Conservation (phyloP, 2,329 filamentous ascomycete genomes). For the Blastomyces gilchristii region DNA sequence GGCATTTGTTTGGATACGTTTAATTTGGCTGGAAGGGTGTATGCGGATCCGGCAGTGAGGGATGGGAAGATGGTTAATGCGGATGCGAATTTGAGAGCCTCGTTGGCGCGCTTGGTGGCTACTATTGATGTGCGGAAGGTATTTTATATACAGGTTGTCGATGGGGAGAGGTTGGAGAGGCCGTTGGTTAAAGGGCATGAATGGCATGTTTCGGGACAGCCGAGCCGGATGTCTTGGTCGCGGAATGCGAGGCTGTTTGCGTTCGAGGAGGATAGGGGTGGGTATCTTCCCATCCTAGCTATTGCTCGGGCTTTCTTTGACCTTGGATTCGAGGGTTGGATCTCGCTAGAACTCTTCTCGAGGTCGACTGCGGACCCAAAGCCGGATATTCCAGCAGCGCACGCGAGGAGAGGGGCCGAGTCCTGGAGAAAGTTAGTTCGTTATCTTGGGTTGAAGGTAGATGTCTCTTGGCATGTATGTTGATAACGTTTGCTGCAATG, state of each 20-base stretch:
- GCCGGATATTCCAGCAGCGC: constrained; percentile 44
- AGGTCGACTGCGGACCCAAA: constrained; percentile 46
- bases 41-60: constrained; percentile 52
- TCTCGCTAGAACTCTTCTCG: constrained; percentile 63
- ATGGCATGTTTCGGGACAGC: constrained; percentile 50
- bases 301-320: constrained; percentile 53
- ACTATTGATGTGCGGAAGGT: constrained; percentile 54
- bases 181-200: constrained; percentile 50
- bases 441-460: not conserved
- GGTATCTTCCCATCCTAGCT: constrained; percentile 56
- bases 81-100: constrained; percentile 45
- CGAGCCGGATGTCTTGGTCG: constrained; percentile 65
- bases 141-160: constrained; percentile 67
- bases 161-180: constrained; percentile 52
- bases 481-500: not conserved
- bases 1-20: constrained; percentile 70
- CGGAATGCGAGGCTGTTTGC: constrained; percentile 63
- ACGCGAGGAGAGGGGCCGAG: constrained; percentile 43
- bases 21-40: constrained; percentile 63
- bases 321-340: constrained; percentile 57
- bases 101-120: constrained; percentile 45
- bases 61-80: constrained; percentile 46
- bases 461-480: not conserved
- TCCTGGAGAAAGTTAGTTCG: constrained; percentile 42
- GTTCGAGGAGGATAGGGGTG: constrained; percentile 51